Conservation (phyloP, 2,329 filamentous ascomycete genomes). For the Beauveria australis region DNA sequence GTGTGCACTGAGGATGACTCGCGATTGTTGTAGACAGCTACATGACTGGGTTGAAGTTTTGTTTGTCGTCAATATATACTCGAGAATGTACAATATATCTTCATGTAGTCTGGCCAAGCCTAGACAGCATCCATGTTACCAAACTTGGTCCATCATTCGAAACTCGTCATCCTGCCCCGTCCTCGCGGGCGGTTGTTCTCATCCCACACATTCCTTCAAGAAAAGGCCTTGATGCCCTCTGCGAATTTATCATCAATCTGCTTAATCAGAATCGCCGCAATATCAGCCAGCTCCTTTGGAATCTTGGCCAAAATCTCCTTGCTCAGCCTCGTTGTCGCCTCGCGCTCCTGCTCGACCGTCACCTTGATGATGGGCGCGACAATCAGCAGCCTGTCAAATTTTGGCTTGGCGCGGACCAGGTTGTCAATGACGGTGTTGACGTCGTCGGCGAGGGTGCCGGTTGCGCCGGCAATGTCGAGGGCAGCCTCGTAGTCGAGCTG, state of each 20-base stretch:
- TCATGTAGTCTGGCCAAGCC: background rate
- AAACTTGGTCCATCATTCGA: background rate
- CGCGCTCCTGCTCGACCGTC: constrained; percentile 32
- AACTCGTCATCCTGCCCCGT: background rate
- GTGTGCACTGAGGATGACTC: too few species aligned
- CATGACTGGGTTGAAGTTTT: background rate
- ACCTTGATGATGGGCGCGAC: constrained; percentile 34
- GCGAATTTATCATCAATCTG: constrained; percentile 32
- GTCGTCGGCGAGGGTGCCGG: constrained; percentile 25
- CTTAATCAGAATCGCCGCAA: constrained; percentile 27
- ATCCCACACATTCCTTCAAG: background rate
- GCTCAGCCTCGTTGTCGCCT: constrained; percentile 30
- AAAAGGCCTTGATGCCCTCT: constrained; percentile 27
- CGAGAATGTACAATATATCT: background rate
- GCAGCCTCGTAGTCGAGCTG: constrained; percentile 30
- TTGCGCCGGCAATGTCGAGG: constrained; percentile 29
- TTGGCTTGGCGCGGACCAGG: constrained; percentile 31
- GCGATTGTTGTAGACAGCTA: too few species aligned
- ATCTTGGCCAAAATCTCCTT: constrained; percentile 31
- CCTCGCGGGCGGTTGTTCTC: too few species aligned
- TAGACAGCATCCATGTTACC: background rate
- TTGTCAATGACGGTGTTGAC: constrained; percentile 31
- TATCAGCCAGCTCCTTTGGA: constrained; percentile 22
- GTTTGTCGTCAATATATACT: constrained; percentile 3
- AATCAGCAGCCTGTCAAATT: constrained; percentile 33